Evolutionary conservation across 73 alveolate species (phyloP), one percentile per base, ranked within the genome.

Genomic region (Loxodes magnus): DNA sequence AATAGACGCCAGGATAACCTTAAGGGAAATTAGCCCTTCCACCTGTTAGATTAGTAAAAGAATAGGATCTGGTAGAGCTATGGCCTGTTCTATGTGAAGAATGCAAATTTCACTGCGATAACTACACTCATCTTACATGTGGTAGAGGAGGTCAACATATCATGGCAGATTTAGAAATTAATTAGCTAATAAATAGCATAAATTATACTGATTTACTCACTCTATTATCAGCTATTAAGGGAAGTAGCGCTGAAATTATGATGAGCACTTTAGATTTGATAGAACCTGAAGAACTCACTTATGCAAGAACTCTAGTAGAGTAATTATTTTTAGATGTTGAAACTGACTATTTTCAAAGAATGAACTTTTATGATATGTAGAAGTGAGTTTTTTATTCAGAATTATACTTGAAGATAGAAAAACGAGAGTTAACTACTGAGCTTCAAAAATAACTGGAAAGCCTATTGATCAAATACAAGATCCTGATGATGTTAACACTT

Each of bases 401-500:
- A 78, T 87, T 67, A 87, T 90, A 10, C 59, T 78, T 49, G 96
- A 87, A 51, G 98, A 90, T 56, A 67, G 98, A 74, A 72, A 96
- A 69, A 69, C 90, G 2, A 82, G 98, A 67, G 77, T 90, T 65
- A 87, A 87, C 75, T 87, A 70, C 61, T 90, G 98, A 97, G 88
- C 87, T 20, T 77, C 96, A 15, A 68, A 75, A 63, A 91, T 90
- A 52, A 84, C 86, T 9, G 63, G 90, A 37, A 87, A 82, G 61
- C 96, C 98, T 4, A 87, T 90, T 42, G 92, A 78, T 38, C 79
- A 77, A 51, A 86, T 90, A 71, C 79, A 79, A 31, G 84, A 89
- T 48, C 98, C 98, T 4, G 84, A 84, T 89, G 16, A 71, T 89
- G 9, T 74, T 79, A 39, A 70, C 73, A 50, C 74, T 77, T 59